Conservation (phyloP, 1,139 yeast genomes). For the Suzukiozyma palmioleophila region DNA sequence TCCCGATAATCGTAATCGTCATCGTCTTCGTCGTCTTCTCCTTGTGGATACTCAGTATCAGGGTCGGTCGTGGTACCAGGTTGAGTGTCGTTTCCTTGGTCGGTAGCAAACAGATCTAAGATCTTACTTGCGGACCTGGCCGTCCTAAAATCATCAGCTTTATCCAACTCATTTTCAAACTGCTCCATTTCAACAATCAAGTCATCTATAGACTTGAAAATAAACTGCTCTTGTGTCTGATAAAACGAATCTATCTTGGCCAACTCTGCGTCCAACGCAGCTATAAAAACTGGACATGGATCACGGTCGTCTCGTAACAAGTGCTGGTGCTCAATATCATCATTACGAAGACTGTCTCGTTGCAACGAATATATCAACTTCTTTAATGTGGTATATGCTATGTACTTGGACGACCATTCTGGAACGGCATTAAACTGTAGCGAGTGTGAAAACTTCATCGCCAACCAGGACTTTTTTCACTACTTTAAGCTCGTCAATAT, state of each 20-base stretch:
- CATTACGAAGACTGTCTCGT: conserved; percentile 42
- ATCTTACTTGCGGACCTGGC: neutral
- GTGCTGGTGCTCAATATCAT: conserved; percentile 20
- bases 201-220: conserved; percentile 47
- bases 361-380: conserved; percentile 63
- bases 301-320: conserved; percentile 20
- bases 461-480: neutral
- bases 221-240: conserved; percentile 44
- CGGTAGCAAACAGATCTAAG: neutral
- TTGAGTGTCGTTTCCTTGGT: conserved; percentile 9
- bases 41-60: conserved; percentile 23
- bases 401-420: conserved; percentile 69
- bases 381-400: conserved; percentile 61
- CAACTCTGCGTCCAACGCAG: conserved; percentile 56
- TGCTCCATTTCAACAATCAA: conserved; percentile 47
- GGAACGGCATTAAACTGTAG: conserved; percentile 73
- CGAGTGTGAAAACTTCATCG: conserved; percentile 70
- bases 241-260: conserved; percentile 59
- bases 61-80: conserved; percentile 32
- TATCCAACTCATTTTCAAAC: conserved; percentile 31
- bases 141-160: neutral
- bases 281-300: conserved; percentile 35
- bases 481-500: too few relatives aligned
- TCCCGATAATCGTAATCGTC: conserved; percentile 14
- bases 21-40: conserved; percentile 24